Percentiles rank a stretch among this genome's conserved stretches.
Conservation (phyloP, 208 protist species). For the Crithidia fasciculata region DNA sequence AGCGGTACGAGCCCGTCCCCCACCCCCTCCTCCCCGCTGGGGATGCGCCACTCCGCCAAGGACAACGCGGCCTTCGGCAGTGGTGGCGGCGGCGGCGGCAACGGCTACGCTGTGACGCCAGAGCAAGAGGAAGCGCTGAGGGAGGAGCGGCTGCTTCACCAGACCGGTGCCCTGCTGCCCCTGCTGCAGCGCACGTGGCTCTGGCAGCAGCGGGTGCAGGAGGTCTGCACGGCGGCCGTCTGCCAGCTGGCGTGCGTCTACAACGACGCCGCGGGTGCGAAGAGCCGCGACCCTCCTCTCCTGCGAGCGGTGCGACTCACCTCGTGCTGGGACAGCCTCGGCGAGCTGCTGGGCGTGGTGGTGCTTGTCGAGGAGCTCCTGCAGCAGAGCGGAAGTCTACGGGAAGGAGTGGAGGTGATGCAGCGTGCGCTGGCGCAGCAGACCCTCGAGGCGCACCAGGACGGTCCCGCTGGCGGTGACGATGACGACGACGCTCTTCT, state of each 20-base stretch:
- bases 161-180: conserved; percentile 60
- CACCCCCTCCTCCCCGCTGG: not conserved
- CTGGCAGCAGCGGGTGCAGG: conserved; percentile 72
- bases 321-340: conserved; percentile 70
- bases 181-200: conserved; percentile 82
- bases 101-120: not conserved
- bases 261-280: not conserved
- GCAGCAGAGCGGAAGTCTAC: conserved; percentile 62
- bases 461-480: not conserved
- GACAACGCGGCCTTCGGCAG: too few relatives aligned
- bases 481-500: conserved; percentile 25
- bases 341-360: conserved; percentile 70
- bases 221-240: conserved; percentile 70
- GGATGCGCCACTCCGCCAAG: not conserved
- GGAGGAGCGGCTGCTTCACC: conserved; percentile 78
- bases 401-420: conserved; percentile 48
- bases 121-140: conserved; percentile 15
- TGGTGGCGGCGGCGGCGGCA: not conserved
- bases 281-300: not conserved
- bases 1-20: not conserved
- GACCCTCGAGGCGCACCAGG: conserved; percentile 5
- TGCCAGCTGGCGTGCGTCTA: conserved; percentile 84
- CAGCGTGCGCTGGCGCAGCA: conserved; percentile 31
- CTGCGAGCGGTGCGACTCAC: conserved; percentile 62
- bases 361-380: conserved; percentile 87